Base-by-base conservation (phyloP, 2,329 filamentous ascomycete genomes). In the Trichoderma semiorbis region DNA sequence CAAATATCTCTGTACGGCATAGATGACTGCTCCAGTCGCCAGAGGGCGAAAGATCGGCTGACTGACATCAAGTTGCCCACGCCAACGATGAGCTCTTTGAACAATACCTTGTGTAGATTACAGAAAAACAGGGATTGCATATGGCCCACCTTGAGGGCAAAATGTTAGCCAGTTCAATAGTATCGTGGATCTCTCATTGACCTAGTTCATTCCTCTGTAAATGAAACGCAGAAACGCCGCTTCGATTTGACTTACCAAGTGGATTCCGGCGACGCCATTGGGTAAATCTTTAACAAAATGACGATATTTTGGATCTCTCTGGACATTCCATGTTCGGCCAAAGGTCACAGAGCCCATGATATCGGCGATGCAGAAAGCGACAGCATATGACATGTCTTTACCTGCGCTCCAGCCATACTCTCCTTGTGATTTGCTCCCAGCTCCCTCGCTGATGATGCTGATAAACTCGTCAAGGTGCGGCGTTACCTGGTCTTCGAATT, bases 321-420 rank as follows among this genome's bases (percentile, higher is more conserved):
- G 73, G n/a, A 65, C 66, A 11, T 74, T 71, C 68, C 71, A 74
- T 14, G 71, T 73, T 39, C 64, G 67, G 8, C 71, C 71, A 65
- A 73, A 73, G 11, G 73, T 73, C 36, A 74, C 60, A n/a, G 66
- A 74, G 39, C 73, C 73, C 73, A 73, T 74, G 7, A 74, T 74
- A 32, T 74, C 72, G 36, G 73, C 68, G 43, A 74, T 73, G 24
- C 72, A 73, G 34, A 71, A 73, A 28, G 67, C 72, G n/a, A 74
- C 62, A n/a, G 57, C 36, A 26, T 64, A 65, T 2, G 68, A 68
- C 67, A 74, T 71, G 28, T 74, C 71, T 21, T 73, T 67, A 12
- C 66, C 62, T 5, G 28, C 26, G 32, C 71, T 69, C 73, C 73
- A 74, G 36, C 73, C 72, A 8, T 57, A 10, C 21, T 74, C 64